These are phyloP conservation scores for Silene vulgaris DNA, from an alignment of 179 eudicot species.

Conservation along the genomic window DNA sequence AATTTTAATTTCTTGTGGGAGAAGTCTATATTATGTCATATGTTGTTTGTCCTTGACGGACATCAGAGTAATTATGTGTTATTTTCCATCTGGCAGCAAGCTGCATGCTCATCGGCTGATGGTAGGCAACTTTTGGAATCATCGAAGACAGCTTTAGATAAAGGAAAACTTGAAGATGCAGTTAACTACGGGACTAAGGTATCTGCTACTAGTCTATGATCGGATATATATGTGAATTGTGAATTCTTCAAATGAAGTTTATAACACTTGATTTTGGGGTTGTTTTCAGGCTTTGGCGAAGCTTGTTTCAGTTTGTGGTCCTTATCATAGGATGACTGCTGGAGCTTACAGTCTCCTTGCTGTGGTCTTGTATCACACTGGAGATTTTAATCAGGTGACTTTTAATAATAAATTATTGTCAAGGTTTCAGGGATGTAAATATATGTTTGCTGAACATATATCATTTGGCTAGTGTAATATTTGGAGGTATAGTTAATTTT, in stretches of 20 bases:
- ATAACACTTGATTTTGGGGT: slow-evolving; percentile 19
- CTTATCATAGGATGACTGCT: slow-evolving; percentile 99
- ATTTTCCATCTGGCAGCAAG: slow-evolving; percentile 65
- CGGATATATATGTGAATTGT: background rate
- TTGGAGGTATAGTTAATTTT: background rate
- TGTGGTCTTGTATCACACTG: slow-evolving; percentile 95
- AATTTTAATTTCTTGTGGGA: background rate
- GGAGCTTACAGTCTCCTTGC: slow-evolving; percentile 99
- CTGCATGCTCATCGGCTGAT: slow-evolving; percentile 99
- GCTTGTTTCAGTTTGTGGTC: slow-evolving; percentile 98
- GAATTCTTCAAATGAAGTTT: slow-evolving; percentile 1
- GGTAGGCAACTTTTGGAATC: slow-evolving; percentile 96
- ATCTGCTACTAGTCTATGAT: slow-evolving; percentile 10
- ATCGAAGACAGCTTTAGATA: slow-evolving; percentile 95
- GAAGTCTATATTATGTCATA: background rate
- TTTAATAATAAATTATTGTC: background rate
- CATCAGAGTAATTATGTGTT: slow-evolving; percentile 7
- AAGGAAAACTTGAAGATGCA: slow-evolving; percentile 99
- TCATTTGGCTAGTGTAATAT: background rate
- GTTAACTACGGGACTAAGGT: slow-evolving; percentile 99
- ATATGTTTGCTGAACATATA: background rate
- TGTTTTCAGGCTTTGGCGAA: slow-evolving; percentile 87
- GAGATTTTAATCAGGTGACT: slow-evolving; percentile 96
- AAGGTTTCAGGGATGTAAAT: slow-evolving; percentile 9
- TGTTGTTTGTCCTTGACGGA: slow-evolving; percentile 1